phyloP scores from a whole-genome alignment of 2,329 filamentous ascomycete genomes.

The Epichloe sibirici region DNA sequence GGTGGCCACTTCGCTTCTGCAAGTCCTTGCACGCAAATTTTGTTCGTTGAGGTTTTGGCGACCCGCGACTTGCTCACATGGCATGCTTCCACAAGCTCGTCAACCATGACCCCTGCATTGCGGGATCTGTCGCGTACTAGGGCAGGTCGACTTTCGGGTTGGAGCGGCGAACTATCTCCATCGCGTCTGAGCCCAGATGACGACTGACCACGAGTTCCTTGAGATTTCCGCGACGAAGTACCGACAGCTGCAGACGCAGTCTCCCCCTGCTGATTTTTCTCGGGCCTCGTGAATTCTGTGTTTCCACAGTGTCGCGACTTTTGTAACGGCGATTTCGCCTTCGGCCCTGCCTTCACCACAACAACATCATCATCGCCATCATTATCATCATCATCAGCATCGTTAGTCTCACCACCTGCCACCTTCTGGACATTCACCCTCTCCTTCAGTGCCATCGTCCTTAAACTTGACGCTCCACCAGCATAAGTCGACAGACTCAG shows the following conservation, averaged over 20 bases:
- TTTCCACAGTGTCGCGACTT: neutral
- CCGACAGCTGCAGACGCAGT: neutral
- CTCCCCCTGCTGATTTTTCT: neutral
- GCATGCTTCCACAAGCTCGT: neutral
- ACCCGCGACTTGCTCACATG: neutral
- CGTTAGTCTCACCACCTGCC: neutral
- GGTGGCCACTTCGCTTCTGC: neutral
- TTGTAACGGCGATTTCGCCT: neutral
- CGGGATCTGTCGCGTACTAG: neutral
- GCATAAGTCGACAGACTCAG: slow-evolving; percentile 18
- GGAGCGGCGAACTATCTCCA: too few relatives aligned
- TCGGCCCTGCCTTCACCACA: slow-evolving; percentile 3
- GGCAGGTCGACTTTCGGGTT: neutral
- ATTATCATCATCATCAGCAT: slow-evolving; percentile 4
- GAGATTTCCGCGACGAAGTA: neutral
- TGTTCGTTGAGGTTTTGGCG: neutral
- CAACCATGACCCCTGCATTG: neutral
- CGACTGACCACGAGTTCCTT: neutral
- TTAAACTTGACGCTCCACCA: slow-evolving; percentile 7
- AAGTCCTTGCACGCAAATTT: neutral
- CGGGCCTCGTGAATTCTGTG: neutral
- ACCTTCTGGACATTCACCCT: slow-evolving; percentile 9
- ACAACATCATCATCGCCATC: slow-evolving; percentile 6
- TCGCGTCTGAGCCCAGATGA: neutral
- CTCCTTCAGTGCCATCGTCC: slow-evolving; percentile 11